These are phyloP conservation scores for Phialophora expanda DNA, from an alignment of 2,329 filamentous ascomycete species.

Conservation along the genomic window DNA sequence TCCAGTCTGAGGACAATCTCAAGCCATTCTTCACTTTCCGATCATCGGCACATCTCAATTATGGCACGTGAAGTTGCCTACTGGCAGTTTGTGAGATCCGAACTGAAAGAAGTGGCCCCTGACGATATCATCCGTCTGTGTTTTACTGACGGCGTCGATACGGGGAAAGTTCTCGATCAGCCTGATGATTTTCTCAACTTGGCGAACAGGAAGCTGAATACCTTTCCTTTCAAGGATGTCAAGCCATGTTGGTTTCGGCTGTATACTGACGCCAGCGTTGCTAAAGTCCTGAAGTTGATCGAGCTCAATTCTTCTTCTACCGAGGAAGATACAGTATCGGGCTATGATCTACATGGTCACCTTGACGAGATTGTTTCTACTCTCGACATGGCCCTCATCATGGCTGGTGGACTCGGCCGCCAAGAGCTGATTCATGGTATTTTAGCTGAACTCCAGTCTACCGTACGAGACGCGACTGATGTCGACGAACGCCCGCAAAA, in stretches of 20 bases:
- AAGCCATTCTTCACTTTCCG: not conserved
- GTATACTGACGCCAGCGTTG: slow-evolving; percentile 62
- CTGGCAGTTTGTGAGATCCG: slow-evolving; percentile 18
- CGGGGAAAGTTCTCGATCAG: slow-evolving; percentile 39
- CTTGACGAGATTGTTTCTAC: slow-evolving; percentile 65
- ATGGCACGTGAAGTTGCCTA: slow-evolving; percentile 5
- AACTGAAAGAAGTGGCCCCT: slow-evolving; percentile 9
- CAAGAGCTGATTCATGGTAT: slow-evolving; percentile 49
- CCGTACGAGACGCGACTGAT: not conserved
- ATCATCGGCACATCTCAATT: not conserved
- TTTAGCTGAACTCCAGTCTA: slow-evolving; percentile 17
- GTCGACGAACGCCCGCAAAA: slow-evolving; percentile 20
- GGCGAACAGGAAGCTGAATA: slow-evolving; percentile 59
- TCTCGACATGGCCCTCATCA: slow-evolving; percentile 77
- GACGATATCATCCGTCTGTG: slow-evolving; percentile 33
- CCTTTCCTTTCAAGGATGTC: slow-evolving; percentile 63
- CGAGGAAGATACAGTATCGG: not conserved
- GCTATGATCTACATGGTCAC: not conserved
- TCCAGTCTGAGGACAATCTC: not conserved
- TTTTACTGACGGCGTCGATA: slow-evolving; percentile 23
- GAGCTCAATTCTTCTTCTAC: slow-evolving; percentile 22
- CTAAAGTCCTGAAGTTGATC: slow-evolving; percentile 49
- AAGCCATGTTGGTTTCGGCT: slow-evolving; percentile 61
- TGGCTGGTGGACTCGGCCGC: slow-evolving; percentile 69
- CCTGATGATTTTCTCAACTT: slow-evolving; percentile 54